Evolutionary conservation across 1,284 basidiomycete genomes (phyloP).

Genomic region (Malassezia caprae): DNA sequence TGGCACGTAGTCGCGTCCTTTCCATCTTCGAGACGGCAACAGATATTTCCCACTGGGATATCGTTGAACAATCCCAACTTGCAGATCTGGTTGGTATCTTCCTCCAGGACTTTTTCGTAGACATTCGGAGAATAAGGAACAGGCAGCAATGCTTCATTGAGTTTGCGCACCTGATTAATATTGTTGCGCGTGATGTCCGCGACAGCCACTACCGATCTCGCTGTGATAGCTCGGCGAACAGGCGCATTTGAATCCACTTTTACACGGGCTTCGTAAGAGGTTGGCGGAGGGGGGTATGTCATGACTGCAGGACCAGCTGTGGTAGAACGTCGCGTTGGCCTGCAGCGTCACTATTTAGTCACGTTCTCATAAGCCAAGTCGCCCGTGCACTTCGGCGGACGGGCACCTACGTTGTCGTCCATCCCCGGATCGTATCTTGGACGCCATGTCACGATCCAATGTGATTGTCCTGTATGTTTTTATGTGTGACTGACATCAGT

Average conservation of each 20-base stretch:
- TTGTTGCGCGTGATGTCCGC: constrained; percentile 44
- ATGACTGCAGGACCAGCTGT: not conserved
- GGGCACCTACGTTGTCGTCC: not conserved
- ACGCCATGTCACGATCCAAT: constrained; percentile 44
- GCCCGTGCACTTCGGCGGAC: constrained; percentile 5
- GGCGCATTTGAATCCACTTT: constrained; percentile 7
- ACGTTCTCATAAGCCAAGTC: not conserved
- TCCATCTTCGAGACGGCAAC: constrained; percentile 44
- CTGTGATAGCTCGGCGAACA: constrained; percentile 4
- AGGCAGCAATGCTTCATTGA: constrained; percentile 44
- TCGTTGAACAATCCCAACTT: constrained; percentile 50
- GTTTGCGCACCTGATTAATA: constrained; percentile 41
- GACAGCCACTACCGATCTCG: constrained; percentile 19
- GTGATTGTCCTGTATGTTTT: constrained; percentile 37
- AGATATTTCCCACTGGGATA: constrained; percentile 48
- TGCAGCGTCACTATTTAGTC: constrained; percentile 2
- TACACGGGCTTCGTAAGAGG: constrained; percentile 4
- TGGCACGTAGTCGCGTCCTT: constrained; percentile 22
- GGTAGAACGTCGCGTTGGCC: not conserved
- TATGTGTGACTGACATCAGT: constrained; percentile 53
- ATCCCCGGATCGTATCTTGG: constrained; percentile 1
- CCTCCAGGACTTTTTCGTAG: constrained; percentile 37
- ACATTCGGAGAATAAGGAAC: constrained; percentile 39
- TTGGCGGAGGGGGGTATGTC: not conserved
- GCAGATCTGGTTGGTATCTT: constrained; percentile 32